Evolutionary conservation across 768 basidiomycete genomes (phyloP), one percentile per base, ranked within the genome.

Genomic region (Hemileccinum impolitum): DNA sequence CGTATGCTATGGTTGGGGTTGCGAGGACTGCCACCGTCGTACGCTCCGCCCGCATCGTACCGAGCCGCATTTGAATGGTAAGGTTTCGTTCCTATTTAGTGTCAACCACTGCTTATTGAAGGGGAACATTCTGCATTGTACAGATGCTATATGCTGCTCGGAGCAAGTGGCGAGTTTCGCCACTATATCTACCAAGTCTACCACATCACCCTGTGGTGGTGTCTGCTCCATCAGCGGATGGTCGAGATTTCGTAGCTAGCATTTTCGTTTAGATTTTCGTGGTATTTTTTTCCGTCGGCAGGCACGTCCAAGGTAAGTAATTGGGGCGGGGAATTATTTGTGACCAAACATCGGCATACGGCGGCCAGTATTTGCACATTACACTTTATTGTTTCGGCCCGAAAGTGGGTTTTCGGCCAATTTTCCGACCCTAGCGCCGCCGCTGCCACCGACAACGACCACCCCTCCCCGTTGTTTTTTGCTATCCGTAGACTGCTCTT

Each of bases 351-450:
- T 56, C 65, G 63, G 62, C 56, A 66, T 56, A 61, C 50, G 60
- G 56, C 59, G 63, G 53, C 53, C 30, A 47, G 25, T 58, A 59
- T 60, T 60, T 61, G 60, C 64, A 66, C 47, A 53, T 59, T 47
- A 55, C 51, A 43, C 55, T 59, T 67, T 61, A 72, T 57, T 59
- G 39, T 77, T 62, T 73, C 77, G 76, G 78, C 70, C 77, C 78
- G 78, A 78, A 75, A 75, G 61, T 57, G 60, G 61, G 71, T 75
- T 79, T 79, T 79, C 78, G 77, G 79, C 73, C 76, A 80, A 77
- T 77, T 77, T 78, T 77, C 73, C 68, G 68, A 77, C 77, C 70
- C 75, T 71, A 71, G 73, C 73, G 77, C 75, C 75, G 79, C 73
- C 77, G 71, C 71, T 73, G 72, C 72, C 71, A 68, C 73, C 75